A percentile compares a stretch with the other conserved stretches of the same genome.
These are phyloP conservation scores for Mycosphaerella arachidis DNA, from an alignment of 2,329 filamentous ascomycete species.

Conservation along the genomic window DNA sequence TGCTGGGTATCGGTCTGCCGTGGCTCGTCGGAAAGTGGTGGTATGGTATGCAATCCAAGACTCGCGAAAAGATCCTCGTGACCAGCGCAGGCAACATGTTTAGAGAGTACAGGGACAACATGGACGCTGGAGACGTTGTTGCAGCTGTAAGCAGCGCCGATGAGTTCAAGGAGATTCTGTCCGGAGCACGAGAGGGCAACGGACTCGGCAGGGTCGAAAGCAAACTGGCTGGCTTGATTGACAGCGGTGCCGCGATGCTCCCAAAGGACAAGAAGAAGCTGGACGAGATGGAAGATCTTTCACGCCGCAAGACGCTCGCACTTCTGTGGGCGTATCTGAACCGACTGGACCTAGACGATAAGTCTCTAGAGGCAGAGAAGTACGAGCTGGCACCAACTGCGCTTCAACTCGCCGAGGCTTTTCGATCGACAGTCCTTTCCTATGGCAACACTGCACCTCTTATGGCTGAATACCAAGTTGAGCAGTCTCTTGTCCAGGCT, in stretches of 20 bases:
- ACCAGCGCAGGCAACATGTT: slow-evolving; percentile 94
- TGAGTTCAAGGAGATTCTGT: slow-evolving; percentile 74
- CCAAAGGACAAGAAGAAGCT: slow-evolving; percentile 72
- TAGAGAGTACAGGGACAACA: slow-evolving; percentile 81
- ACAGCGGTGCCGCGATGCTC: slow-evolving; percentile 56
- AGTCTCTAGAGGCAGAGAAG: slow-evolving; percentile 75
- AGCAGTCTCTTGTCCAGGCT: slow-evolving; percentile 86
- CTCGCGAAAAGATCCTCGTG: slow-evolving; percentile 88
- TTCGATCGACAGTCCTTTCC: slow-evolving; percentile 79
- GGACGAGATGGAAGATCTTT: slow-evolving; percentile 72
- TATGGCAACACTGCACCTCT: slow-evolving; percentile 81
- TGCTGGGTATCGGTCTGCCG: slow-evolving; percentile 85
- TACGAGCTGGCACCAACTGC: slow-evolving; percentile 85
- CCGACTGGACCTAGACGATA: slow-evolving; percentile 77
- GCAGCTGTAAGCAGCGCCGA: slow-evolving; percentile 77
- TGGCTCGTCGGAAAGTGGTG: slow-evolving; percentile 97
- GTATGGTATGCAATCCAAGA: slow-evolving; percentile 92
- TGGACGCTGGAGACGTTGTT: slow-evolving; percentile 75
- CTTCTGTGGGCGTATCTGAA: slow-evolving; percentile 94
- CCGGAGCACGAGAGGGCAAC: slow-evolving; percentile 71
- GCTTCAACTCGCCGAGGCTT: slow-evolving; percentile 77
- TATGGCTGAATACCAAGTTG: slow-evolving; percentile 72
- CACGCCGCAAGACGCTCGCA: slow-evolving; percentile 78
- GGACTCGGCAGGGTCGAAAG: slow-evolving; percentile 81
- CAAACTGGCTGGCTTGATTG: slow-evolving; percentile 58